phyloP scores from a whole-genome alignment of 2,329 filamentous ascomycete genomes.

The Tolypocladium tropicale region DNA sequence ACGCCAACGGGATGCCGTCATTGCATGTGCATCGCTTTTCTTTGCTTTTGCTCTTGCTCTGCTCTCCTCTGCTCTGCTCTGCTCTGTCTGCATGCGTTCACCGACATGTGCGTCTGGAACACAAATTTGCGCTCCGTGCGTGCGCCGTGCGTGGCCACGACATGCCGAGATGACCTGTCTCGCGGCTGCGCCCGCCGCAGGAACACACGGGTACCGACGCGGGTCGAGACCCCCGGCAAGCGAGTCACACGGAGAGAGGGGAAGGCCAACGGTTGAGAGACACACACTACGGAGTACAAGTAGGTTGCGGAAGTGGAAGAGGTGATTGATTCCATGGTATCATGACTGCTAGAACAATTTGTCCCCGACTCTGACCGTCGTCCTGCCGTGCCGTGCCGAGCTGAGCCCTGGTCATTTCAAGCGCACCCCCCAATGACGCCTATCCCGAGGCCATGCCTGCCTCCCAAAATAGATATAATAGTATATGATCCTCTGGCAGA shows the following conservation, averaged over 20 bases:
- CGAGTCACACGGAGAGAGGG: neutral
- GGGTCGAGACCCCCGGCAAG: neutral
- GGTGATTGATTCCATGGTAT: neutral
- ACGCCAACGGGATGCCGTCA: neutral
- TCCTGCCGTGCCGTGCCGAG: neutral
- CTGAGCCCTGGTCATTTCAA: too few relatives aligned
- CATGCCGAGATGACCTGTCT: slow-evolving; percentile 1
- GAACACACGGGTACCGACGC: too few relatives aligned
- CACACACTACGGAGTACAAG: neutral
- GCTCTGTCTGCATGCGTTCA: too few relatives aligned
- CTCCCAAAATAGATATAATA: neutral
- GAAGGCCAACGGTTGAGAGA: neutral
- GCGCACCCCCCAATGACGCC: neutral
- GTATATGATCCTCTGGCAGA: neutral
- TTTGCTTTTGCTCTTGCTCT: neutral
- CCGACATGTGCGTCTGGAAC: neutral
- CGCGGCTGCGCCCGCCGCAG: neutral
- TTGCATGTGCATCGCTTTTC: neutral
- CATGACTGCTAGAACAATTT: neutral
- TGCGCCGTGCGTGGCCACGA: neutral
- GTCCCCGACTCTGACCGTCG: neutral
- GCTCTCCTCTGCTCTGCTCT: too few relatives aligned
- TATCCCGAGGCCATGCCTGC: neutral
- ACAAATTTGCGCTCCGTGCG: neutral
- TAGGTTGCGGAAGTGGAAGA: too few relatives aligned